These are phyloP conservation scores for Chlorencoelia australis DNA, from an alignment of 2,329 filamentous ascomycete species.

Conservation along the genomic window DNA sequence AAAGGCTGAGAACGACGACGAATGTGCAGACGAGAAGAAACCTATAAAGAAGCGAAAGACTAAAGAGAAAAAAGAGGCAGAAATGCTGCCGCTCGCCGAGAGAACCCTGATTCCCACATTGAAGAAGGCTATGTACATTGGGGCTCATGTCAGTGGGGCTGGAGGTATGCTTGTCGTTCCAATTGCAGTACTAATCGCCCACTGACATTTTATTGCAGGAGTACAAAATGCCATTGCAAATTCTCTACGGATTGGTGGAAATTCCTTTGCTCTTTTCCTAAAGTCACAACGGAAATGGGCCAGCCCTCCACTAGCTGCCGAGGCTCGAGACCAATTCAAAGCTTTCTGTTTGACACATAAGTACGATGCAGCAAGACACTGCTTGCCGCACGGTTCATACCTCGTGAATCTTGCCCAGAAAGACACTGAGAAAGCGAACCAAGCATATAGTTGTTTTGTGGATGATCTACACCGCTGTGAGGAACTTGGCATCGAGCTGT, in stretches of 20 bases:
- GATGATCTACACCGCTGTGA: slow-evolving; percentile 85
- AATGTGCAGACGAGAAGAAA: slow-evolving; percentile 19
- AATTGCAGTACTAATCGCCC: too few species aligned
- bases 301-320: slow-evolving; percentile 63
- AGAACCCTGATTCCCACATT: slow-evolving; percentile 56
- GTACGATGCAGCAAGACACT: slow-evolving; percentile 62
- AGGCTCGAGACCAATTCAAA: slow-evolving; percentile 60
- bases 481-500: slow-evolving; percentile 75
- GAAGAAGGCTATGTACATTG: slow-evolving; percentile 67
- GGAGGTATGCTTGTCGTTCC: slow-evolving; percentile 63
- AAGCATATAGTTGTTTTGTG: slow-evolving; percentile 77
- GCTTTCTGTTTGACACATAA: slow-evolving; percentile 55
- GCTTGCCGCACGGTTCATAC: slow-evolving; percentile 90
- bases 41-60: slow-evolving; percentile 38
- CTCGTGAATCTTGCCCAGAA: slow-evolving; percentile 89
- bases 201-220: slow-evolving; percentile 38
- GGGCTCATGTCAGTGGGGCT: slow-evolving; percentile 83
- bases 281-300: slow-evolving; percentile 96
- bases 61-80: slow-evolving; percentile 45
- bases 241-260: slow-evolving; percentile 71
- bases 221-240: slow-evolving; percentile 83
- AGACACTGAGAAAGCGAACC: slow-evolving; percentile 67
- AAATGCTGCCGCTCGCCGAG: slow-evolving; percentile 53
- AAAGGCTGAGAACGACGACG: slow-evolving; percentile 20
- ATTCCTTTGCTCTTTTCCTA: slow-evolving; percentile 88